Base-by-base conservation (phyloP, 768 basidiomycete species). In the Suillus bovinus region DNA sequence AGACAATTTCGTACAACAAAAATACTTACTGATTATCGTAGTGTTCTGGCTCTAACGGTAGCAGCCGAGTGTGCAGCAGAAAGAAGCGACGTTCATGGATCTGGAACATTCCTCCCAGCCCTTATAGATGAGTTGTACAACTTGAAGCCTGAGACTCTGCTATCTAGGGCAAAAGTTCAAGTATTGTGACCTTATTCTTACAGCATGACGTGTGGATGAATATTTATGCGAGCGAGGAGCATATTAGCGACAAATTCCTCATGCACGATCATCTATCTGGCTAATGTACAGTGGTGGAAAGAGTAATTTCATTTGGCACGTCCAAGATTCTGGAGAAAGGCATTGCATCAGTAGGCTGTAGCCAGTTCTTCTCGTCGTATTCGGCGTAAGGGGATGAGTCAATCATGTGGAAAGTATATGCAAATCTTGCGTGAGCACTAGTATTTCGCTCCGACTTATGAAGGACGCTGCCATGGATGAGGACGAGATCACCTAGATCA, bases 391-490 rank as follows among this genome's bases (percentile, higher is more conserved):
- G 88, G 44, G 83, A 82, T 22, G 83, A 88, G 69, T 96, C 93
- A 54, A 94, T 88, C 92, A 94, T 93, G 67, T 94, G 96, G 74
- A 97, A 98, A 0, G 97, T 99, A 72, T 99, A 99, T 33, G 96
- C 96, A 66, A 88, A 93, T 60, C 97, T 84, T 2, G 93, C 93
- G 64, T 87, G 81, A 24, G 84, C 78, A 59, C 91, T 93, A 1
- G 82, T 83, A 73, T 99, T 99, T 59, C 86, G 84, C 71, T 93
- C 92, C 0, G 92, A 94, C 72, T 94, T 94, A 78, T 99, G 97
- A 63, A 97, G 77, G 2, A 98, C 94, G 24, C 85, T 82, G 11
- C 97, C 97, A 68, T 99, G 96, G 38, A 99, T 99, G 17, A 99
- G 76, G 0, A 99, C 94, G 2, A 99, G 79, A 64, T 96, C 93